Conservation (phyloP, 768 basidiomycete genomes). For the Boletus fagicola region DNA sequence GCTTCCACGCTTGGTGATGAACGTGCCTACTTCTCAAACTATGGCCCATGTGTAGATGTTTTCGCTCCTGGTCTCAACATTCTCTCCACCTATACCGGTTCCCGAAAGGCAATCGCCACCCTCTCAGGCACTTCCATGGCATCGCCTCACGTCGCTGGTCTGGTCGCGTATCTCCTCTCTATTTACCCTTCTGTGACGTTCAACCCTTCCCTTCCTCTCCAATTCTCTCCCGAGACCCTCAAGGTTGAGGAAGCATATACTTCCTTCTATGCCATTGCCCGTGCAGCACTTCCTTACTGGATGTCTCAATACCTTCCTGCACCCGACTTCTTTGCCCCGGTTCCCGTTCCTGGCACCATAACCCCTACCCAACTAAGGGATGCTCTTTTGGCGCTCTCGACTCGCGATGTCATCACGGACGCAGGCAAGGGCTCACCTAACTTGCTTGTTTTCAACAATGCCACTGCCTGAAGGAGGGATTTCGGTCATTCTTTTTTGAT, state of each 20-base stretch:
- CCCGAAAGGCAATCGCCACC: conserved; percentile 57
- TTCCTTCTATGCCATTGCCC: conserved; percentile 52
- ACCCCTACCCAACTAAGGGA: conserved; percentile 75
- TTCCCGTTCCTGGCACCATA: conserved; percentile 46
- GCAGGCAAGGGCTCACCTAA: conserved; percentile 58
- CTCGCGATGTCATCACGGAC: conserved; percentile 45
- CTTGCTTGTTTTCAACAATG: conserved; percentile 80
- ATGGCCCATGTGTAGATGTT: conserved; percentile 86
- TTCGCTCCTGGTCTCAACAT: conserved; percentile 93
- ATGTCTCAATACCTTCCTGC: conserved; percentile 55
- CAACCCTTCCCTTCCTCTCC: conserved; percentile 45
- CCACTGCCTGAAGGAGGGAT: conserved; percentile 37
- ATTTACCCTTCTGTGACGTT: conserved; percentile 73
- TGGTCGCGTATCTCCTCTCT: conserved; percentile 89
- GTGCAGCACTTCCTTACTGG: conserved; percentile 58
- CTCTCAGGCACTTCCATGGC: conserved; percentile 96
- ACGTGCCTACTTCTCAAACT: conserved; percentile 92
- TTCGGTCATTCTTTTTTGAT: neutral
- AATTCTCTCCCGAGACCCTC: conserved; percentile 38
- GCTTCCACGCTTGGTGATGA: conserved; percentile 82
- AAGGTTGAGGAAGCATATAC: conserved; percentile 37
- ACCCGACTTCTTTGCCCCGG: conserved; percentile 44
- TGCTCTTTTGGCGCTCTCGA: conserved; percentile 64
- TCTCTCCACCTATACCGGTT: conserved; percentile 79
- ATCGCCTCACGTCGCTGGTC: conserved; percentile 86